A percentile compares a stretch with the other conserved stretches of the same genome.
Conservation (phyloP, 148 eudicot genomes). For the Cornus florida region DNA sequence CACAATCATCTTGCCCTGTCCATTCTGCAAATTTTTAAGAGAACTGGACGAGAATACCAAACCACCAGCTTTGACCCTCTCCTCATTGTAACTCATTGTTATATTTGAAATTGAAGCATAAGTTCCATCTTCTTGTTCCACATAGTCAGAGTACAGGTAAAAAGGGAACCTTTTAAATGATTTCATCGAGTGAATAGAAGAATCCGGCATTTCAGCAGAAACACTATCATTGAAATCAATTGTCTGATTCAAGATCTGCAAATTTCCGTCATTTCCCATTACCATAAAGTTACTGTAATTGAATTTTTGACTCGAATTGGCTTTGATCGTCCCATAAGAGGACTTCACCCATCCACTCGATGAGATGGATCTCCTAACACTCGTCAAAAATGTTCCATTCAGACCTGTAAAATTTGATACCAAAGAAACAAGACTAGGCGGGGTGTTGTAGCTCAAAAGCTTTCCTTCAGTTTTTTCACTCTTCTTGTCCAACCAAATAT, state of each 20-base stretch:
- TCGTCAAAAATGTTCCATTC: constrained; percentile 58
- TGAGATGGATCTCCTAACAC: constrained; percentile 41
- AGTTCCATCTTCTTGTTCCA: constrained; percentile 38
- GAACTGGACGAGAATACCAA: constrained; percentile 22
- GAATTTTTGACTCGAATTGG: constrained; percentile 49
- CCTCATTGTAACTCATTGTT: constrained; percentile 51
- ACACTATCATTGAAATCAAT: constrained; percentile 54
- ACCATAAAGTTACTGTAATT: constrained; percentile 51
- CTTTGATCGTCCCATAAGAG: constrained; percentile 57
- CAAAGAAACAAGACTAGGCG: constrained; percentile 23
- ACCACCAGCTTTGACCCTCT: constrained; percentile 20
- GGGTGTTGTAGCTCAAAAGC: constrained; percentile 27
- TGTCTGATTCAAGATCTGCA: constrained; percentile 64
- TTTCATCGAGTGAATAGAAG: constrained; percentile 18
- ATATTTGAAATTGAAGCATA: constrained; percentile 46
- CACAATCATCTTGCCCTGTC: constrained; percentile 57
- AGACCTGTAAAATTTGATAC: constrained; percentile 50
- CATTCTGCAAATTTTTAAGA: constrained; percentile 61
- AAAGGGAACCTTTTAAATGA: constrained; percentile 54
- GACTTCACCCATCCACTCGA: constrained; percentile 71
- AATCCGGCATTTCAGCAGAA: constrained; percentile 19
- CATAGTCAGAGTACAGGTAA: constrained; percentile 38
- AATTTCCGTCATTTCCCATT: constrained; percentile 48
- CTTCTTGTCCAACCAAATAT: constrained; percentile 75
- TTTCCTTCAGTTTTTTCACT: constrained; percentile 42